Evolutionary conservation across 805 yeast species (phyloP), one percentile per base, ranked within the genome.

Genomic region (Ogataea thermomethanolica): DNA sequence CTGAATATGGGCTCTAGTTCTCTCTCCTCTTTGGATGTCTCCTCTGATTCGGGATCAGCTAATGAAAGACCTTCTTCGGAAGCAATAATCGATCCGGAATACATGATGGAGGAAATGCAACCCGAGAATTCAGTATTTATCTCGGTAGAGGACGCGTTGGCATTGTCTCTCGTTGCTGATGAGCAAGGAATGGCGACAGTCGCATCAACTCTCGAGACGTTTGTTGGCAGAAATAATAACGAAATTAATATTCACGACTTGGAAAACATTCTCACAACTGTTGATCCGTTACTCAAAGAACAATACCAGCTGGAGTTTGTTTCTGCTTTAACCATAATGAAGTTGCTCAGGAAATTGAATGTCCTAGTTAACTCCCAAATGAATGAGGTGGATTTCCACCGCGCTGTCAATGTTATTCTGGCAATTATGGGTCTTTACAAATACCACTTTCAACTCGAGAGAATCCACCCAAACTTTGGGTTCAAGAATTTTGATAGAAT

Each of bases 381-480:
- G 14, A 44, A 41, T 17, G 36, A 44, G n/a, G 50, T 37, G 11
- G 30, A 44, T 5, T 41, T 44, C 27, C 45, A 45, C 22, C 46
- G 43, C 32, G 40, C 47, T 2, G 48, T 41, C 8, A 21, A 29
- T 5, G 23, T 56, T 15, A 44, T 49, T 28, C 15, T 47, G 10
- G 43, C 56, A 1, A 15, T 52, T 14, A 28, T 52, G 20, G 50
- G 51, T 9, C 41, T 55, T 3, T 49, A 52, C 37, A 54, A 54
- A 24, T 51, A 53, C 36, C 59, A 58, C 34, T 61, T 57, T 29
- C 57, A 56, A 30, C 36, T 59, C 17, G 56, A 59, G 5, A 37
- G 28, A 12, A 28, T 40, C 6, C 54, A 54, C 36, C 39, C 39
- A 7, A 49, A 50, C 36, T 58, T 54, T 39, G 61, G 53, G 1